Conservation (phyloP, 2,329 filamentous ascomycete genomes). For the Verticillium tricorpus region DNA sequence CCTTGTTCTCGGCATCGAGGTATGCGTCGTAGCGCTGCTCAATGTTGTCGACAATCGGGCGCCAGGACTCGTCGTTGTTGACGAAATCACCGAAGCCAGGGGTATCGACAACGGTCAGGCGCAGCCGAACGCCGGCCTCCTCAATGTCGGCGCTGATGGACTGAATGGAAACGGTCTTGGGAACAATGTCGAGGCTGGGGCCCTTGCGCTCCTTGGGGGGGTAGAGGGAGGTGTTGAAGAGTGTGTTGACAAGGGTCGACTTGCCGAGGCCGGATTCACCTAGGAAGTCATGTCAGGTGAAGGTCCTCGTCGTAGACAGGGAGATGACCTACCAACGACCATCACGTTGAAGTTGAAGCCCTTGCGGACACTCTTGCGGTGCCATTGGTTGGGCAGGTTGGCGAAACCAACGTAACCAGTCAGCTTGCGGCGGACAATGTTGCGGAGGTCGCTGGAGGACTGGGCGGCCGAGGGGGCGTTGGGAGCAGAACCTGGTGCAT, state of each 20-base stretch:
- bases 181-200: constrained; percentile 94
- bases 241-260: constrained; percentile 97
- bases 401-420: constrained; percentile 98
- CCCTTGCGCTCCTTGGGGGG: constrained; percentile 98
- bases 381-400: constrained; percentile 99
- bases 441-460: constrained; percentile 69
- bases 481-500: constrained; percentile 8
- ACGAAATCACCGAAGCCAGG: constrained; percentile 98
- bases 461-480: constrained; percentile 25
- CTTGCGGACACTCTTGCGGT: constrained; percentile 99
- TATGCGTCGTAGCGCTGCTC: constrained; percentile 99
- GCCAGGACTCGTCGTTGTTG: constrained; percentile 99
- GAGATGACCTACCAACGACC: constrained; percentile 82
- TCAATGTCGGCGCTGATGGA: constrained; percentile 96
- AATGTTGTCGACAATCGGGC: constrained; percentile 98
- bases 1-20: constrained; percentile 98
- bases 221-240: constrained; percentile 99
- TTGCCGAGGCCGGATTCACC: constrained; percentile 99
- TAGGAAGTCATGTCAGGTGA: constrained; percentile 30
- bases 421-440: constrained; percentile 97
- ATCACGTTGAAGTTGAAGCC: constrained; percentile 99
- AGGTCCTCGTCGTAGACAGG: not conserved
- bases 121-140: constrained; percentile 94
- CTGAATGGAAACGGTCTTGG: constrained; percentile 94
- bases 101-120: constrained; percentile 94